Evolutionary conservation across 306 rosid genomes (phyloP), one percentile per base, ranked within the genome.

Genomic region (Trichosanthes cucumerina): DNA sequence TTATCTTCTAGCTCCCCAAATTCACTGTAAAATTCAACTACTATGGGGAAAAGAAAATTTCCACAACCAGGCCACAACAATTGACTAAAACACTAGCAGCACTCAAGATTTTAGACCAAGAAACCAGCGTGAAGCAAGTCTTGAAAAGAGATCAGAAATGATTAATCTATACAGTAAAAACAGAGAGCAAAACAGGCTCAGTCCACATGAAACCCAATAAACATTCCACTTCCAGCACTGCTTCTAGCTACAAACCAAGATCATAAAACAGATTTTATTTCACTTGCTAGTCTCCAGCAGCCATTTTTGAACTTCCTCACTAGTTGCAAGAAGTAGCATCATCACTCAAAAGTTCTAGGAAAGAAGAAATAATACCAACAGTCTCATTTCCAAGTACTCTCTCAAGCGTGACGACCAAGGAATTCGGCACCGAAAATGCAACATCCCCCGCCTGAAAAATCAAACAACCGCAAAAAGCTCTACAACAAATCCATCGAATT

Each of bases 331-430:
- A 49, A 70, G 44, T 15, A 73, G 60, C 78, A 49, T 0, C 23
- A 16, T 31, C 58, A 71, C 58, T 46, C 2, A 28, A 49, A 50
- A 31, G 31, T 26, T 47, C 26, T 47, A 26, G 7, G 24, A 46
- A 9, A 43, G 43, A 49, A 49, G 26, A 73, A 73, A 73, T 9
- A 90, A 85, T 88, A 95, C 99, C 97, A 60, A 95, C 74, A 69
- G 96, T 88, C 88, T 95, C 98, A 66, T 95, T 92, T 80, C 98
- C 98, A 81, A 92, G 78, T 14, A 95, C 97, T 81, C 97, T 90
- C 88, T 95, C 96, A 47, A 95, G 96, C 7, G 97, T 95, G 44
- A 95, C 97, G 6, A 95, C 93, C 80, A 95, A 79, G 1, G 99
- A 89, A 88, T 83, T 85, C 5, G 99, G 99, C 81, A 92, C 91